Conservation (phyloP, 1,139 yeast genomes). For the Zygotorulaspora mrakii region DNA sequence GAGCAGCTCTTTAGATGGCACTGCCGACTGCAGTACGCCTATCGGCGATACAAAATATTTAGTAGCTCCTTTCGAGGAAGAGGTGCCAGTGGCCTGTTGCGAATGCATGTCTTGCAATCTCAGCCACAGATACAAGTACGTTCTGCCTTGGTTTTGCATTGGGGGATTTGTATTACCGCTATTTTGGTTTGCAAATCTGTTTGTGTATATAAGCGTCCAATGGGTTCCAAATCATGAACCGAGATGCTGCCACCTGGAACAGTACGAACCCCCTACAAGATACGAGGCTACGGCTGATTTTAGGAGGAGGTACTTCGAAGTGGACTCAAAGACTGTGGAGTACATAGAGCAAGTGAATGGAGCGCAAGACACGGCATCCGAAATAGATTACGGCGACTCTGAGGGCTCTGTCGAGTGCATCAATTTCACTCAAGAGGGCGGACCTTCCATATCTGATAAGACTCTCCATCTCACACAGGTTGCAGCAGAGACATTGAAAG, state of each 20-base stretch:
- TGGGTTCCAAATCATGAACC: conserved; percentile 19
- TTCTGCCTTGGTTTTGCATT: conserved; percentile 19
- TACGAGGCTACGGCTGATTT: conserved; percentile 17
- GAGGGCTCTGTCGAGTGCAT: background rate
- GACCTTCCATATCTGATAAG: background rate
- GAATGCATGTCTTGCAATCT: conserved; percentile 25
- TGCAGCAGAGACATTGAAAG: background rate
- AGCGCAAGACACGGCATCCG: background rate
- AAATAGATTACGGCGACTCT: background rate
- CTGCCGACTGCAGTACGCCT: background rate
- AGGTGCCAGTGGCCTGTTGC: conserved; percentile 17
- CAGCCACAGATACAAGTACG: conserved; percentile 7
- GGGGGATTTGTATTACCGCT: conserved; percentile 29
- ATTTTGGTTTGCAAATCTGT: conserved; percentile 22
- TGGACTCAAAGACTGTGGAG: conserved; percentile 4
- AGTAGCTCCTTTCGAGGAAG: conserved; percentile 20
- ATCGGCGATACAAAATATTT: conserved; percentile 9
- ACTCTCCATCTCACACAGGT: background rate
- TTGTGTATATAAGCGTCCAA: conserved; percentile 20
- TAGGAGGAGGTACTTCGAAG: conserved; percentile 9
- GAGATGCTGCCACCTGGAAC: conserved; percentile 13
- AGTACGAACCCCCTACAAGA: conserved; percentile 26
- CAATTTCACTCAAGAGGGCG: no score
- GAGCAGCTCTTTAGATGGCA: background rate
- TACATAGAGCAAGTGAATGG: conserved; percentile 4